A percentile compares a stretch with the other conserved stretches of the same genome.
Evolutionary conservation across 2,329 filamentous ascomycete species (phyloP).

Genomic region (Aspergillus latus): DNA sequence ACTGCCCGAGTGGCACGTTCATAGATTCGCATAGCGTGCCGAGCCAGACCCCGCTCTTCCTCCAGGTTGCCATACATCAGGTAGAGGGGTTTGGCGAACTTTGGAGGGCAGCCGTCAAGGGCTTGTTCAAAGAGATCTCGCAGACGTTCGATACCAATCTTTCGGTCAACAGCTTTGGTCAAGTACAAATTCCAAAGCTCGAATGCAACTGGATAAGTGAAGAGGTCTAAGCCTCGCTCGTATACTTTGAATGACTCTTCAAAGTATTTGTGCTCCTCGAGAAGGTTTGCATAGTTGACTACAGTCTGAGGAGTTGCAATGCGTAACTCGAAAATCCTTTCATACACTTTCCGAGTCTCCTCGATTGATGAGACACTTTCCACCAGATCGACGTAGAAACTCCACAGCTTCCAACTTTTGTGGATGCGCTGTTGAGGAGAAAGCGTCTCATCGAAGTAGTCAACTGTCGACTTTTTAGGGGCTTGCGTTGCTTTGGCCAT

Average conservation of each 20-base stretch:
- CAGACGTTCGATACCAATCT: constrained; percentile 90
- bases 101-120: constrained; percentile 88
- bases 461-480: constrained; percentile 96
- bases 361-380: constrained; percentile 90
- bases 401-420: constrained; percentile 99
- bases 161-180: constrained; percentile 93
- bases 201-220: constrained; percentile 96
- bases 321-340: constrained; percentile 94
- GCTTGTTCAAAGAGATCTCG: constrained; percentile 97
- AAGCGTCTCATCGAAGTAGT: constrained; percentile 95
- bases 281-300: constrained; percentile 93
- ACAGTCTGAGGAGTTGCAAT: constrained; percentile 98
- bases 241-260: constrained; percentile 98
- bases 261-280: constrained; percentile 92
- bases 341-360: constrained; percentile 91
- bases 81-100: constrained; percentile 93
- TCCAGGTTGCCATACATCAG: constrained; percentile 98
- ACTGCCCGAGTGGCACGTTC: constrained; percentile 94
- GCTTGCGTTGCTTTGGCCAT: constrained; percentile 97
- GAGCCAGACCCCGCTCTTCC: constrained; percentile 88
- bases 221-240: constrained; percentile 93
- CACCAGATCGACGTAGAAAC: constrained; percentile 96
- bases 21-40: constrained; percentile 98
- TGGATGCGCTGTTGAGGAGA: constrained; percentile 95
- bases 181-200: constrained; percentile 98